Evolutionary conservation across 306 rosid genomes (phyloP).

Genomic region (Arachis hypogaea): DNA sequence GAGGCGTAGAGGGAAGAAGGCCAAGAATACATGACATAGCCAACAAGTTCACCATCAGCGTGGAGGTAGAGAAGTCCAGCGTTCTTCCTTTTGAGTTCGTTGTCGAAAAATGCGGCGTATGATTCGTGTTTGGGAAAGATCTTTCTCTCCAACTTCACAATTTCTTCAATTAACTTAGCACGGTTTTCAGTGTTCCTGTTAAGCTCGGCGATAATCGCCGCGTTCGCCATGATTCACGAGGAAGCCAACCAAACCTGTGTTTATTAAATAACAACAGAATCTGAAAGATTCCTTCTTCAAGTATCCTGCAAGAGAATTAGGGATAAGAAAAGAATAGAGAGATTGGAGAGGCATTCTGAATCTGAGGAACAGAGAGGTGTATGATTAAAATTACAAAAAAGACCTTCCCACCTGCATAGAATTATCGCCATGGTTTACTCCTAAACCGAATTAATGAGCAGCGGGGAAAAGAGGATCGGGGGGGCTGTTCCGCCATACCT

Average conservation of each 20-base stretch:
- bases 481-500: too few species aligned
- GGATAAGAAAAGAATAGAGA: too few species aligned
- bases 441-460: too few species aligned
- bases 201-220: conserved; percentile 53
- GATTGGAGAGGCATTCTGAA: too few species aligned
- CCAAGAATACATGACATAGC: conserved; percentile 85
- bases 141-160: conserved; percentile 76
- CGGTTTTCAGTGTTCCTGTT: conserved; percentile 53
- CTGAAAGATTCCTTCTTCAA: too few species aligned
- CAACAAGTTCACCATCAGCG: conserved; percentile 58
- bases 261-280: too few species aligned
- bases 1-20: conserved; percentile 81
- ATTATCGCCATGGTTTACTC: too few species aligned
- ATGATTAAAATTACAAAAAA: too few species aligned
- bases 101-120: conserved; percentile 68
- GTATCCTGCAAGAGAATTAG: too few species aligned
- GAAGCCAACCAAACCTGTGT: background rate
- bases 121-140: conserved; percentile 89
- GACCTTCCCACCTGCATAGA: too few species aligned
- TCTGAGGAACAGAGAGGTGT: too few species aligned
- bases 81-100: conserved; percentile 74
- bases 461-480: too few species aligned
- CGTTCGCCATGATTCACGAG: conserved; percentile 38
- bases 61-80: conserved; percentile 68
- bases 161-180: conserved; percentile 60